Base-by-base conservation (phyloP, 1,139 yeast species). In the Blastobotrys aristatus region DNA sequence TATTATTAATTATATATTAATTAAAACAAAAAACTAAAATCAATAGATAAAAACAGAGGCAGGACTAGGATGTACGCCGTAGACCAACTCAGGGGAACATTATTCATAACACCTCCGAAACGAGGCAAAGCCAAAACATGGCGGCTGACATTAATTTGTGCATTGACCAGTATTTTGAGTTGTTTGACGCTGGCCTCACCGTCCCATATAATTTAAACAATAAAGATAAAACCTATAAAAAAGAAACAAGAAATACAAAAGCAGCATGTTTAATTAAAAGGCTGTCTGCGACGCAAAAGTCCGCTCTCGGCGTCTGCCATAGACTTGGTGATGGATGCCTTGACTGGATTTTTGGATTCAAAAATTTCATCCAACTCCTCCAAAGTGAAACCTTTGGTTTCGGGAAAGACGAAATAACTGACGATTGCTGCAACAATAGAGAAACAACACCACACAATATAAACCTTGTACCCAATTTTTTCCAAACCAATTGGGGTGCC, bases 341-440 rank as follows among this genome's bases (percentile, higher is more conserved):
- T 48, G 33, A 42, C 81, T 50, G 82, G 82, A 52, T 78, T 62
- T 30, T 67, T 60, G 55, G 76, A 74, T 22, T 61, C 80, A 77
- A 68, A 79, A 40, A 66, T 76, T 80, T 48, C 79, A 74, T 76
- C 80, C 49, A 79, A 75, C 63, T 79, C 82, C 64, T 79, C 84
- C 57, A 79, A 69, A n/a, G 82, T 76, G 62, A 72, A 75, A 52
- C 77, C 78, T 57, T 73, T 74, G 5, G 83, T 78, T 64, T 79
- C 84, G 5, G 81, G 82, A 76, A 76, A 79, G 55, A 74, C 68
- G 50, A 70, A 60, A 56, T 67, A 73, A 33, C 71, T 63, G 18
- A 63, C 21, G 5, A 27, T 43, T 27, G 50, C 45, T 42, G 50
- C 50, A 31, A 48, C 13, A 22, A 51, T 27, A 31, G 53, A 48